Conservation (phyloP, 2,329 filamentous ascomycete species). For the Phyllosticta paracitricarpa region DNA sequence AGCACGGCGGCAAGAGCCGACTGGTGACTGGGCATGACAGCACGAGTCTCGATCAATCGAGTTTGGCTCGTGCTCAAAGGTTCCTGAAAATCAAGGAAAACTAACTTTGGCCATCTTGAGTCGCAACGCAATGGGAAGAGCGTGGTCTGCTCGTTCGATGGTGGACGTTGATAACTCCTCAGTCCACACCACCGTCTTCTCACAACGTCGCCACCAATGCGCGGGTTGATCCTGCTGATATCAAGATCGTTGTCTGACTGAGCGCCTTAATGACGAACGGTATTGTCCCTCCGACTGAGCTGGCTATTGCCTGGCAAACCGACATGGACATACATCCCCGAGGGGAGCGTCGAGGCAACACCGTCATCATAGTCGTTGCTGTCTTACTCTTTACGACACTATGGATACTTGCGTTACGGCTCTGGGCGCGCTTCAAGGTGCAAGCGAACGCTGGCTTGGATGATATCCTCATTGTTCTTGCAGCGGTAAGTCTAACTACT, state of each 20-base stretch:
- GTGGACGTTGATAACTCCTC: neutral
- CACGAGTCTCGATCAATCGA: neutral
- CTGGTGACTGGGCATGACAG: neutral
- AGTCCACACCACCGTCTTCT: neutral
- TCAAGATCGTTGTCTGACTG: neutral
- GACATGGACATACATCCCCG: neutral
- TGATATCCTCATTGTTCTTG: neutral
- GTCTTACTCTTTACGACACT: neutral
- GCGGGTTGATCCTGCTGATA: neutral
- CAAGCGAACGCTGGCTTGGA: constrained; percentile 3
- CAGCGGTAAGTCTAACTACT: neutral
- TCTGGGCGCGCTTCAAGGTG: constrained; percentile 4
- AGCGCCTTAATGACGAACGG: neutral
- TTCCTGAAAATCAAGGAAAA: neutral
- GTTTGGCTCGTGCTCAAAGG: neutral
- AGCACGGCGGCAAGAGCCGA: neutral
- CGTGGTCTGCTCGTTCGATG: neutral
- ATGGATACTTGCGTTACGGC: neutral
- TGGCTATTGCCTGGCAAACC: neutral
- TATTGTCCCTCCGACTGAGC: neutral
- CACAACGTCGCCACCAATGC: neutral
- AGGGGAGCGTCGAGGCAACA: neutral
- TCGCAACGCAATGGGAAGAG: neutral
- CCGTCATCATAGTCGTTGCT: neutral
- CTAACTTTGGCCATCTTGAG: neutral